A percentile compares a stretch with the other conserved stretches of the same genome.
Conservation (phyloP, 768 basidiomycete genomes). For the Xerocomus brunneocitrinus region DNA sequence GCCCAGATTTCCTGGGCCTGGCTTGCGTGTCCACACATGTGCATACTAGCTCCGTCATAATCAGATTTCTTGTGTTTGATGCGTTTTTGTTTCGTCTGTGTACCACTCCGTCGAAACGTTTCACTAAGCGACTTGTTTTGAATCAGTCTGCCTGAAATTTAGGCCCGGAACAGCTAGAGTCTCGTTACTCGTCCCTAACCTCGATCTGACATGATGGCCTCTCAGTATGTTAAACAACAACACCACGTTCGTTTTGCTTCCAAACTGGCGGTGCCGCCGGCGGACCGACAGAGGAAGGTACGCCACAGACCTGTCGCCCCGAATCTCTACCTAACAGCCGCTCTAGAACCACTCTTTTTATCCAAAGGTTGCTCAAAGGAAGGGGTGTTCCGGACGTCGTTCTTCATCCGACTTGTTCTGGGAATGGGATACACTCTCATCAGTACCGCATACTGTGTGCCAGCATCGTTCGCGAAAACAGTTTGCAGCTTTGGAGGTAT, state of each 20-base stretch:
- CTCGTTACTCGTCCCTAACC: neutral
- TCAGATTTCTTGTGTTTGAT: conserved; percentile 5
- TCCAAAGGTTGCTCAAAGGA: conserved; percentile 40
- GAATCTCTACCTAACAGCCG: neutral
- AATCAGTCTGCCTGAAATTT: conserved; percentile 6
- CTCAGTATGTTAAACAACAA: conserved; percentile 11
- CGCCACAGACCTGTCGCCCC: neutral
- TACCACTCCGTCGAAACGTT: neutral
- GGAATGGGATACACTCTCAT: conserved; percentile 30
- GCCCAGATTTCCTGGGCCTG: conserved; percentile 4
- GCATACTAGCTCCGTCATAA: conserved; percentile 9
- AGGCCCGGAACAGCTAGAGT: too few species aligned
- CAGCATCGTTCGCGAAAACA: neutral
- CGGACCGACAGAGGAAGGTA: conserved; percentile 32
- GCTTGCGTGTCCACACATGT: conserved; percentile 4
- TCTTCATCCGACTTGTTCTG: conserved; percentile 37
- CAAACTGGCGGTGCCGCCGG: conserved; percentile 29
- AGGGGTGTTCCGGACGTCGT: conserved; percentile 30
- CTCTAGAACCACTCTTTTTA: conserved; percentile 30
- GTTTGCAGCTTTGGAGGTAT: conserved; percentile 5
- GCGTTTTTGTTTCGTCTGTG: neutral
- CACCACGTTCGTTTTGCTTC: conserved; percentile 32
- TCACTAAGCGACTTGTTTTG: conserved; percentile 1
- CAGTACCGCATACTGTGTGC: conserved; percentile 4
- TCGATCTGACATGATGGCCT: conserved; percentile 22